Conservation (phyloP, 768 basidiomycete species). For the Tulasnella sp. region DNA sequence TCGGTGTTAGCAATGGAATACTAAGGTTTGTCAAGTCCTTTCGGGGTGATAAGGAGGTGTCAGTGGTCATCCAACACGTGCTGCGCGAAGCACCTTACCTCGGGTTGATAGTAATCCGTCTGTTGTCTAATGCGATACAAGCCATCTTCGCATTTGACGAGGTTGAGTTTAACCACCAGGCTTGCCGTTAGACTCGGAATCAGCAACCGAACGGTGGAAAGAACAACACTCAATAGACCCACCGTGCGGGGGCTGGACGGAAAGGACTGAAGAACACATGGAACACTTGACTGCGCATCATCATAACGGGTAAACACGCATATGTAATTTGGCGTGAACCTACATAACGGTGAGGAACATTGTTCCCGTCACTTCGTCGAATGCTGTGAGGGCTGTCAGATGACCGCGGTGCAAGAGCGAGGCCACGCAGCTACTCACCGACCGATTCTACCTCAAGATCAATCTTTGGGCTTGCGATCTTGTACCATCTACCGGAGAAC, state of each 20-base stretch:
- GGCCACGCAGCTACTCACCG: too few relatives aligned
- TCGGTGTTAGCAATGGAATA: too few relatives aligned
- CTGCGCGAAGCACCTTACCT: conserved; percentile 5
- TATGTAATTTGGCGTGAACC: too few relatives aligned
- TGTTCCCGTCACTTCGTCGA: not conserved
- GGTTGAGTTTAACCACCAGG: not conserved
- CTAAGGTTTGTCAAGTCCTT: too few relatives aligned
- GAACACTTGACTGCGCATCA: conserved; percentile 5
- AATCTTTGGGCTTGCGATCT: conserved; percentile 6
- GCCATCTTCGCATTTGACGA: not conserved
- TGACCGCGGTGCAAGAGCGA: not conserved
- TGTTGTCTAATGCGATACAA: conserved; percentile 8
- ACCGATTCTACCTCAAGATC: not conserved
- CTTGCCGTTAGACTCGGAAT: not conserved
- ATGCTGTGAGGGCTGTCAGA: not conserved
- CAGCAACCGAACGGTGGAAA: not conserved
- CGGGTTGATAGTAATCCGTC: conserved; percentile 12
- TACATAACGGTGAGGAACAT: too few relatives aligned
- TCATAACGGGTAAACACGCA: too few relatives aligned
- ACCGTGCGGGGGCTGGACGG: conserved; percentile 6
- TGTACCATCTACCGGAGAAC: conserved; percentile 12
- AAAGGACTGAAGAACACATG: conserved; percentile 8
- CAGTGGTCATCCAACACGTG: too few relatives aligned
- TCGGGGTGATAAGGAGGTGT: too few relatives aligned
- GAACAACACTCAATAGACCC: not conserved